These are phyloP conservation scores for Rubia yunnanensis DNA, from an alignment of 257 asterid species.

Conservation along the genomic window DNA sequence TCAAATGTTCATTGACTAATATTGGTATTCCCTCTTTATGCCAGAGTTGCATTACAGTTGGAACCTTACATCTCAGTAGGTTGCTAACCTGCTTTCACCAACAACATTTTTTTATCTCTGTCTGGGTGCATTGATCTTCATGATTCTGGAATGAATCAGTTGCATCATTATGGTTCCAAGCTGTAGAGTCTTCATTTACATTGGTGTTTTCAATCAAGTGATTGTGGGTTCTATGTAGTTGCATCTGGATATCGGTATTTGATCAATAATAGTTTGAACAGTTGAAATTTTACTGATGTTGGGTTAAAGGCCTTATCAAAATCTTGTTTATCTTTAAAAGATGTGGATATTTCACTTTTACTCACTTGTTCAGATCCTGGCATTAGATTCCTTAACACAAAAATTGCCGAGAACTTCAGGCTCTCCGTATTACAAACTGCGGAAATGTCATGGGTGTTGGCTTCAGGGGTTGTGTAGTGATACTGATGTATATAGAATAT, in stretches of 20 bases:
- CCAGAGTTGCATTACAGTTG: conserved; percentile 23
- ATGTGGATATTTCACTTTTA: conserved; percentile 56
- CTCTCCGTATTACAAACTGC: conserved; percentile 48
- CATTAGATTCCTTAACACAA: conserved; percentile 28
- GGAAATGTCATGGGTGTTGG: conserved; percentile 45
- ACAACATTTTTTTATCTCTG: conserved; percentile 44
- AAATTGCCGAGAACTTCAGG: conserved; percentile 41
- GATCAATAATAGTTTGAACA: conserved; percentile 47
- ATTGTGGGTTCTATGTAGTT: conserved; percentile 39
- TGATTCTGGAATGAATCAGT: conserved; percentile 41
- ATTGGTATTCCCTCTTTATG: conserved; percentile 29
- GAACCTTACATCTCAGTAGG: conserved; percentile 32
- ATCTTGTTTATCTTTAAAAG: conserved; percentile 35
- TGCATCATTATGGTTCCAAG: conserved; percentile 32
- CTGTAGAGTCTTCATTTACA: conserved; percentile 40
- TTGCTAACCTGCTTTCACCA: conserved; percentile 44
- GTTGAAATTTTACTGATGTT: conserved; percentile 52
- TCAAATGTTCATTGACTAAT: conserved; percentile 41
- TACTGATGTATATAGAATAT: conserved; percentile 43
- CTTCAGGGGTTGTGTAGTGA: conserved; percentile 48
- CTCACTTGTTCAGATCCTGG: conserved; percentile 49
- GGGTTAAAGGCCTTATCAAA: conserved; percentile 44
- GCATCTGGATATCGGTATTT: conserved; percentile 50
- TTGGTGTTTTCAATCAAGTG: conserved; percentile 50
- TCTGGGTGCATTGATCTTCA: conserved; percentile 59